Evolutionary conservation across 192 early-diverging fungal species (phyloP).

Genomic region (Podila epigama): DNA sequence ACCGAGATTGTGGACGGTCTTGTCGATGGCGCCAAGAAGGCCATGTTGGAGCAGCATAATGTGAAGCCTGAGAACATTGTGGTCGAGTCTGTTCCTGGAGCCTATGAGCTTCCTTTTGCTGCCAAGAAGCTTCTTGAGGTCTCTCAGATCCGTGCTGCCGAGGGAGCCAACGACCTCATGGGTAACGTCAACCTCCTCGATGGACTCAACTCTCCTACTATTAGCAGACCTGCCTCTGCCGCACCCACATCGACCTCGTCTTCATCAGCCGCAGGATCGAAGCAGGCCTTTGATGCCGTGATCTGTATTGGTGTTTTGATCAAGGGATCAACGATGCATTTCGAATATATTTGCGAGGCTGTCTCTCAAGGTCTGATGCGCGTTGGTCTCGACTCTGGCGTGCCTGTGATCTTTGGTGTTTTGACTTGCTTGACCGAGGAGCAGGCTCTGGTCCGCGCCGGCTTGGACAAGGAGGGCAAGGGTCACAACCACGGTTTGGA

Average conservation of each 20-base stretch:
- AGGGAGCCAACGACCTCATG: conserved; percentile 63
- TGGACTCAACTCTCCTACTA: conserved; percentile 33
- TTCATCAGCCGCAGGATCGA: conserved; percentile 14
- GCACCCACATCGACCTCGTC: neutral
- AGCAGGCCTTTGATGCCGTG: conserved; percentile 82
- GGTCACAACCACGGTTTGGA: conserved; percentile 97
- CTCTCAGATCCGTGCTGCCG: conserved; percentile 65
- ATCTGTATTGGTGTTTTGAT: conserved; percentile 98
- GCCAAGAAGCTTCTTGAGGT: conserved; percentile 77
- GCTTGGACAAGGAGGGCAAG: conserved; percentile 62
- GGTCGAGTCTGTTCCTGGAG: conserved; percentile 84
- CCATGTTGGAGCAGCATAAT: conserved; percentile 68
- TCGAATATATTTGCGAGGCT: conserved; percentile 99
- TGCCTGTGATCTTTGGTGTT: conserved; percentile 96
- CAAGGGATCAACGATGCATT: conserved; percentile 99
- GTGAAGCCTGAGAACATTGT: conserved; percentile 81
- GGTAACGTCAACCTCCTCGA: conserved; percentile 52
- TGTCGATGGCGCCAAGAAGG: conserved; percentile 72
- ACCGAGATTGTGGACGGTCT: conserved; percentile 82
- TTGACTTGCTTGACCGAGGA: conserved; percentile 94
- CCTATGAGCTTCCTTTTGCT: conserved; percentile 95
- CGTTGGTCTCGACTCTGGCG: conserved; percentile 88
- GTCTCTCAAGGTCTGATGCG: conserved; percentile 92
- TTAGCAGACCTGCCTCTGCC: conserved; percentile 6
- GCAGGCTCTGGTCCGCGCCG: conserved; percentile 89